Conservation (phyloP, 345 rosid genomes). For the Turritis glabra region DNA sequence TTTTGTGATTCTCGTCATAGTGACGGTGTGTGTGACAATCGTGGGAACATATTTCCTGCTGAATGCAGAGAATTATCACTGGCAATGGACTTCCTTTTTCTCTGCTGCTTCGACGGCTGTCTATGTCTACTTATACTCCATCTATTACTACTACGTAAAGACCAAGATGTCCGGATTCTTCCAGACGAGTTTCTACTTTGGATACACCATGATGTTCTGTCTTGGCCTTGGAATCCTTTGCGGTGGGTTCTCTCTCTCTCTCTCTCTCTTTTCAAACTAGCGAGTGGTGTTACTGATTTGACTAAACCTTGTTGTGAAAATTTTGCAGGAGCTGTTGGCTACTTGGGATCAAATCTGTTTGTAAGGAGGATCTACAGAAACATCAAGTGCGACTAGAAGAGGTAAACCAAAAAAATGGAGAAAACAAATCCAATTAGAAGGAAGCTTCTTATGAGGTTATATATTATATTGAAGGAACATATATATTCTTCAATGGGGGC, state of each 20-base stretch:
- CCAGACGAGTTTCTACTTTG: constrained; percentile 97
- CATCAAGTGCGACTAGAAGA: constrained; percentile 85
- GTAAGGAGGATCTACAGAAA: constrained; percentile 97
- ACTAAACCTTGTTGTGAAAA: background rate
- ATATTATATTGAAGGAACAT: constrained; percentile 20
- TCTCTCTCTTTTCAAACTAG: background rate
- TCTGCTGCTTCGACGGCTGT: constrained; percentile 96
- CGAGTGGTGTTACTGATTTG: background rate
- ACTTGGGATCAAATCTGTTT: constrained; percentile 86
- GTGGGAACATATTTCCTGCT: constrained; percentile 92
- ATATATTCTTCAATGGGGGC: constrained; percentile 15
- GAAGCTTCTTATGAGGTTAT: constrained; percentile 21
- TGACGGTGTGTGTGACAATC: constrained; percentile 87
- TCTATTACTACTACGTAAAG: constrained; percentile 85
- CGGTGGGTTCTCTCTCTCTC: constrained; percentile 53
- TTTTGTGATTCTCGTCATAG: constrained; percentile 82
- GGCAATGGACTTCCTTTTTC: constrained; percentile 98
- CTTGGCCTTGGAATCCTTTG: constrained; percentile 94
- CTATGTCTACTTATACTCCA: constrained; percentile 87
- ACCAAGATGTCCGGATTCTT: constrained; percentile 97
- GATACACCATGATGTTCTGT: constrained; percentile 95
- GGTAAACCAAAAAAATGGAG: background rate
- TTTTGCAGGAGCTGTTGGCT: constrained; percentile 86
- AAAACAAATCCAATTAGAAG: constrained; percentile 14
- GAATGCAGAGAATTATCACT: constrained; percentile 94